Base-by-base conservation (phyloP, 139 green algal species). In the Chlamydomonas incerta region DNA sequence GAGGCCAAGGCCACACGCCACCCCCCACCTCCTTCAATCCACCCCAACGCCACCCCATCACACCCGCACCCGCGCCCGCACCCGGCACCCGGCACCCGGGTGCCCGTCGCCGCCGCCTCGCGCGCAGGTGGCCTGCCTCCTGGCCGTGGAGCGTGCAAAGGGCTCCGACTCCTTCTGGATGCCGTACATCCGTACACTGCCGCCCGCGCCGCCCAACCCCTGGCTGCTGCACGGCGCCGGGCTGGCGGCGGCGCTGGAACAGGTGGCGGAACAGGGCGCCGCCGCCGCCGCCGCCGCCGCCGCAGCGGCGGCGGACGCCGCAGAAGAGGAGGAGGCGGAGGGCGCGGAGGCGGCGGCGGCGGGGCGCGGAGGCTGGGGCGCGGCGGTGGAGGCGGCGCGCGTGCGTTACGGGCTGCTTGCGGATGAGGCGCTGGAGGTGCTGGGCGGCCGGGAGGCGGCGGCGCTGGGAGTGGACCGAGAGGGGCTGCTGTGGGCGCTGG, bases 401-500 rank as follows among this genome's bases (percentile, higher is more conserved):
- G 57, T 24, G 63, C 62, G 46, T 11, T 83, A 83, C 63, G 41
- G 17, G 17, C 41, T 13, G 18, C 31, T 65, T 63, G 76, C 76
- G 41, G 76, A 72, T 10, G 76, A 83, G 63, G 76, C 65, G 29
- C 62, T 83, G 63, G 76, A 74, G 62, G 63, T 60, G 37, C 29
- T 83, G 63, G 76, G 76, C 17, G 34, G 8, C 0, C 8, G 13
- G n/a, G 63, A 50, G 21, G 29, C 17, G 21, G 14, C n/a, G 37
- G 15, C 8, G 41, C 62, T 83, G 62, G 20, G 62, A 1, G 28
- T 83, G 62, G 63, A 74, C n/a, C 28, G 31, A 0, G 76, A 83
- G 41, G 76, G 63, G 4, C 76, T 85, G 23, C 35, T 85, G 80
- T 85, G 80, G 80, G 80, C 80, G 9, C 47, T 85, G 47, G 80